These are phyloP conservation scores for Trifolium dubium DNA, from an alignment of 306 rosid species.

Conservation along the genomic window DNA sequence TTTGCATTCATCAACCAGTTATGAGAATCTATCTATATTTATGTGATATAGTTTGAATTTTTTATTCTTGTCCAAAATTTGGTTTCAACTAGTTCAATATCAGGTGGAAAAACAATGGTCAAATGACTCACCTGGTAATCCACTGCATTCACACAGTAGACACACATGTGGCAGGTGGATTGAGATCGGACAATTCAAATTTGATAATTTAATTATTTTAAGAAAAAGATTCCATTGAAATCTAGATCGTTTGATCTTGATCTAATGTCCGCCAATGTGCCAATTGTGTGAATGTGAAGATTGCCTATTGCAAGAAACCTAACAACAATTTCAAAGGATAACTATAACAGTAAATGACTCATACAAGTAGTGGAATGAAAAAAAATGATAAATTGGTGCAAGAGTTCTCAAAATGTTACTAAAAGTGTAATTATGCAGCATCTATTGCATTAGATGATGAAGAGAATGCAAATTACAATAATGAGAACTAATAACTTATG, in stretches of 20 bases:
- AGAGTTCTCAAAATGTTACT: constrained; percentile 21
- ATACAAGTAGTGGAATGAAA: too few relatives aligned
- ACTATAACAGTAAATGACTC: too few relatives aligned
- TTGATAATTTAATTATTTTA: background rate
- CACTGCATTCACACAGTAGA: background rate
- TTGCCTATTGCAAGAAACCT: too few relatives aligned
- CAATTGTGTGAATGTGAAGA: too few relatives aligned
- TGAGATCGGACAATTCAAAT: background rate
- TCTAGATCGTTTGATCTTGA: background rate
- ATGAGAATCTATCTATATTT: constrained; percentile 14
- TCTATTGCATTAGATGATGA: background rate
- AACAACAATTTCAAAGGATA: too few relatives aligned
- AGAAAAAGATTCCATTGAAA: too few relatives aligned
- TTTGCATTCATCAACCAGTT: constrained; percentile 18
- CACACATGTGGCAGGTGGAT: background rate
- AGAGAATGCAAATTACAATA: background rate
- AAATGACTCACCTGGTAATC: background rate
- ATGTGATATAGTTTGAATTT: constrained; percentile 11
- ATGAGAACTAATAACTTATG: constrained; percentile 12
- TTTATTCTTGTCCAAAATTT: constrained; percentile 5
- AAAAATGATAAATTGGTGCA: too few relatives aligned
- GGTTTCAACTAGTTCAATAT: constrained; percentile 4
- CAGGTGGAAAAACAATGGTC: background rate
- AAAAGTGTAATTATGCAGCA: constrained; percentile 11
- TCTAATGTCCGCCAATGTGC: too few relatives aligned